Base-by-base conservation (phyloP, 768 basidiomycete species). In the Leccinum incarnatum region DNA sequence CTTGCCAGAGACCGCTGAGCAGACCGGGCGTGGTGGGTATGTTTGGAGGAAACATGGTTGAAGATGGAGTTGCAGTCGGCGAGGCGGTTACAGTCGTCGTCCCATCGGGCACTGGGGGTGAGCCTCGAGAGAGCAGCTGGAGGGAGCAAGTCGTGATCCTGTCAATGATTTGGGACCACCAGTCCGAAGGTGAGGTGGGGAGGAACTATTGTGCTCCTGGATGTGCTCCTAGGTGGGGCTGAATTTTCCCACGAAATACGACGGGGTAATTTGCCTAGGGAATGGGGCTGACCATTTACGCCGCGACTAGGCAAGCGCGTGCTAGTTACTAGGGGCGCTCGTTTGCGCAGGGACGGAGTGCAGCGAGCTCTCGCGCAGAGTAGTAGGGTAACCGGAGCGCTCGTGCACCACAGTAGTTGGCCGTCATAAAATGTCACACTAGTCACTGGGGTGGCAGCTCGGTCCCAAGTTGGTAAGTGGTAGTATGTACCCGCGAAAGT, bases 1-100 rank as follows among this genome's bases (percentile, higher is more conserved):
- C 88, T 58, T 85, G 79, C 85, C 83, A 89, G 5, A 81, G 72
- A 3, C 87, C 87, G 21, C 68, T 70, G 63, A 88, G 73, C 4
- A 75, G 66, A 6, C 87, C 88, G 0, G 77, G 78, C 76, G 67
- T 83, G 86, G 21, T 75, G 72, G 9, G 58, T 61, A 15, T 72
- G 73, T 54, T 73, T 68, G 36, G 72, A 64, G 0, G 72, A 70
- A 8, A 67, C 46, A 25, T 59, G 51, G 2, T 57, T 59, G 54
- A 71, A 75, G 15, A 79, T 63, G 54, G 81, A 73, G 34, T 65
- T 74, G 62, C 86, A 87, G 37, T 77, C 68, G 4, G 77, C 73
- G 56, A 80, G 70, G 17, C 86, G 75, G 65, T 78, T 80, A 82
- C 84, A 88, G 53, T 84, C 83, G 48, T 77, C 69, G 57, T 89